Evolutionary conservation across 805 yeast species (phyloP).

Genomic region (Wickerhamiella alocasiicola): DNA sequence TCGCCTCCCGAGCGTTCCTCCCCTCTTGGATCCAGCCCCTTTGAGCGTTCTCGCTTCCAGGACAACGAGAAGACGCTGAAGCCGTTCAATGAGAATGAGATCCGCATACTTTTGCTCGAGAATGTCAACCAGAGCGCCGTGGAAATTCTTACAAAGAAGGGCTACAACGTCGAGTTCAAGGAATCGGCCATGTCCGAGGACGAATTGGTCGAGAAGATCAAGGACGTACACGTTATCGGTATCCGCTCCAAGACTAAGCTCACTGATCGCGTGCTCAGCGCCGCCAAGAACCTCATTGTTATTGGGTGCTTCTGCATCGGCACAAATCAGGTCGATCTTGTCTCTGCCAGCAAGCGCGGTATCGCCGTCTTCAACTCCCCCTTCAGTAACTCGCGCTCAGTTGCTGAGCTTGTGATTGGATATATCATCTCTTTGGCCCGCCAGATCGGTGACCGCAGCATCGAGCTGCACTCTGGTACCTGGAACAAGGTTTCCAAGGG

Average conservation of each 20-base stretch:
- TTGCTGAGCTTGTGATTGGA: slow-evolving; percentile 93
- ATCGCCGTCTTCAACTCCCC: slow-evolving; percentile 97
- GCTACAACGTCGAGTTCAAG: slow-evolving; percentile 92
- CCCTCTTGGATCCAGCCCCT: slow-evolving; percentile 11
- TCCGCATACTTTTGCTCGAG: slow-evolving; percentile 80
- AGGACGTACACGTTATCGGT: slow-evolving; percentile 92
- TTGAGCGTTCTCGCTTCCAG: slow-evolving; percentile 20
- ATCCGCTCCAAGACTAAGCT: slow-evolving; percentile 93
- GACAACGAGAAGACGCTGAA: slow-evolving; percentile 52
- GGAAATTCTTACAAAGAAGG: slow-evolving; percentile 72
- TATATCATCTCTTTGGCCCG: slow-evolving; percentile 90
- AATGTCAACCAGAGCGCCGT: slow-evolving; percentile 91
- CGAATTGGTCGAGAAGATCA: slow-evolving; percentile 86
- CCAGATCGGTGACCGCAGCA: slow-evolving; percentile 93
- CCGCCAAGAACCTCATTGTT: slow-evolving; percentile 79
- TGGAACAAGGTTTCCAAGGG: slow-evolving; percentile 94
- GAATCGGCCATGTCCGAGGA: slow-evolving; percentile 84
- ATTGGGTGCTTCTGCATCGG: slow-evolving; percentile 99
- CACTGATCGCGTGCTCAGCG: slow-evolving; percentile 62
- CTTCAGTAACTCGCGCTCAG: slow-evolving; percentile 95
- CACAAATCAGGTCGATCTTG: slow-evolving; percentile 92
- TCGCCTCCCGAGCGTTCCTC: slow-evolving; percentile 18
- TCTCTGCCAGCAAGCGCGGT: slow-evolving; percentile 83
- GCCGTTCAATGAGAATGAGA: slow-evolving; percentile 92
- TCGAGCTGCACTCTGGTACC: slow-evolving; percentile 88